phyloP scores from a whole-genome alignment of 352 stramenopile species.

The Globisporangium splendens region DNA sequence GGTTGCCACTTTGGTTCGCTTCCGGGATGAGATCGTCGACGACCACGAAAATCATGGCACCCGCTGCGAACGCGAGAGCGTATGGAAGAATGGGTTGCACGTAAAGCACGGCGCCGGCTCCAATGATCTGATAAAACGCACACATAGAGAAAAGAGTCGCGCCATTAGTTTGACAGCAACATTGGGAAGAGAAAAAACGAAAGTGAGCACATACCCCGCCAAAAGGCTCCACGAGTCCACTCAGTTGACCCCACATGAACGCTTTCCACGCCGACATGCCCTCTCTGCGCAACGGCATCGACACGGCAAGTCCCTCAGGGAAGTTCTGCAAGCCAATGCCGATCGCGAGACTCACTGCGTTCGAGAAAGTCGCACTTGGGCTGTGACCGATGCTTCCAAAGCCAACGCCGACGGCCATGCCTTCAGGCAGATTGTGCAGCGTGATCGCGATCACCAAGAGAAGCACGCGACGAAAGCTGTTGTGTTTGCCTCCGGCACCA shows the following conservation, averaged over 20 bases:
- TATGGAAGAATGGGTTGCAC: slow-evolving; percentile 88
- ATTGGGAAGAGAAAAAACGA: too few species aligned
- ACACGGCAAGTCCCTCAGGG: slow-evolving; percentile 85
- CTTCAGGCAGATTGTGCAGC: slow-evolving; percentile 88
- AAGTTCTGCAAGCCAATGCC: slow-evolving; percentile 91
- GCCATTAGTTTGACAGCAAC: too few species aligned
- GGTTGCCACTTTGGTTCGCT: slow-evolving; percentile 84
- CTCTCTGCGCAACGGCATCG: slow-evolving; percentile 81
- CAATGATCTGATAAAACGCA: slow-evolving; percentile 52
- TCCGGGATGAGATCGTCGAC: slow-evolving; percentile 91
- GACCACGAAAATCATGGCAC: slow-evolving; percentile 91
- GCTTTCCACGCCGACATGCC: slow-evolving; percentile 78
- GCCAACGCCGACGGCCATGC: slow-evolving; percentile 88
- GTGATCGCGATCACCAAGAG: slow-evolving; percentile 89
- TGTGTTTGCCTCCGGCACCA: slow-evolving; percentile 6
- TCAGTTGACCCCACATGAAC: slow-evolving; percentile 90
- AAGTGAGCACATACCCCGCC: slow-evolving; percentile 56
- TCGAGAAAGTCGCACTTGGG: slow-evolving; percentile 62
- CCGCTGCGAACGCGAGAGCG: slow-evolving; percentile 87
- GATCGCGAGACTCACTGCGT: slow-evolving; percentile 84
- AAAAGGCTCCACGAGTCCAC: slow-evolving; percentile 85
- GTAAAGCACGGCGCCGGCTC: slow-evolving; percentile 78
- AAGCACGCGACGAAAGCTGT: slow-evolving; percentile 68
- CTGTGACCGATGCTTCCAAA: slow-evolving; percentile 84
- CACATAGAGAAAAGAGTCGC: neutral